phyloP scores from a whole-genome alignment of 2,329 filamentous ascomycete species.

The Fusarium austroafricanum region DNA sequence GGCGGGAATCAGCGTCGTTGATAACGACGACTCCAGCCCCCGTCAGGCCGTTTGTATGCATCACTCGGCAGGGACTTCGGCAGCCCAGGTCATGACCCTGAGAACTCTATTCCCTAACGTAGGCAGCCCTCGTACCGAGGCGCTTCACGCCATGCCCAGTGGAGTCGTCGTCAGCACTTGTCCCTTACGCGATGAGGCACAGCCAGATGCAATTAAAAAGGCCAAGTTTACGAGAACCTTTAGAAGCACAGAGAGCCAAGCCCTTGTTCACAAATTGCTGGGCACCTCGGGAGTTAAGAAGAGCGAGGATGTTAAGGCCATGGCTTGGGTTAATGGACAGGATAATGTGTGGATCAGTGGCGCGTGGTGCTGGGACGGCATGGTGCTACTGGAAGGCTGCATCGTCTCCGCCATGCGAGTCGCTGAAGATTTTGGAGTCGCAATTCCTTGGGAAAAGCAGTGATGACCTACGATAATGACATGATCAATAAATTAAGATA shows the following conservation, averaged over 20 bases:
- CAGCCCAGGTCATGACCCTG: slow-evolving; percentile 51
- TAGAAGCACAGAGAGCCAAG: slow-evolving; percentile 60
- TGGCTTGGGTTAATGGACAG: slow-evolving; percentile 64
- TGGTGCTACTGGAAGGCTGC: slow-evolving; percentile 72
- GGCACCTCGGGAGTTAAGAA: slow-evolving; percentile 25
- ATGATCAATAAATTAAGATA: neutral
- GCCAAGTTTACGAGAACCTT: slow-evolving; percentile 65
- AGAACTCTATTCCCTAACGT: slow-evolving; percentile 50
- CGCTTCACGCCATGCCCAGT: slow-evolving; percentile 62
- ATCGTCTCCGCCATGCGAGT: slow-evolving; percentile 68
- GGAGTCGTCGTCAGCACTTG: slow-evolving; percentile 66
- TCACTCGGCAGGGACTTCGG: slow-evolving; percentile 38
- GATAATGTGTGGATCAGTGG: slow-evolving; percentile 66
- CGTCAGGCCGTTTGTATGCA: slow-evolving; percentile 44
- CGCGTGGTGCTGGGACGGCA: slow-evolving; percentile 74
- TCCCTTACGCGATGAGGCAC: slow-evolving; percentile 54
- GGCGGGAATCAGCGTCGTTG: slow-evolving; percentile 1
- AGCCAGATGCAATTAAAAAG: slow-evolving; percentile 56
- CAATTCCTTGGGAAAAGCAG: slow-evolving; percentile 51
- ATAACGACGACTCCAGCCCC: slow-evolving; percentile 7
- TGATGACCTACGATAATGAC: neutral
- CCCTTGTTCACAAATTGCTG: slow-evolving; percentile 61
- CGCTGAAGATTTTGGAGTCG: slow-evolving; percentile 63
- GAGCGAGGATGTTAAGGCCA: slow-evolving; percentile 38
- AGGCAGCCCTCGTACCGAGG: slow-evolving; percentile 57